Base-by-base conservation (phyloP, 257 asterid genomes). In the Knoxia roxburghii region DNA sequence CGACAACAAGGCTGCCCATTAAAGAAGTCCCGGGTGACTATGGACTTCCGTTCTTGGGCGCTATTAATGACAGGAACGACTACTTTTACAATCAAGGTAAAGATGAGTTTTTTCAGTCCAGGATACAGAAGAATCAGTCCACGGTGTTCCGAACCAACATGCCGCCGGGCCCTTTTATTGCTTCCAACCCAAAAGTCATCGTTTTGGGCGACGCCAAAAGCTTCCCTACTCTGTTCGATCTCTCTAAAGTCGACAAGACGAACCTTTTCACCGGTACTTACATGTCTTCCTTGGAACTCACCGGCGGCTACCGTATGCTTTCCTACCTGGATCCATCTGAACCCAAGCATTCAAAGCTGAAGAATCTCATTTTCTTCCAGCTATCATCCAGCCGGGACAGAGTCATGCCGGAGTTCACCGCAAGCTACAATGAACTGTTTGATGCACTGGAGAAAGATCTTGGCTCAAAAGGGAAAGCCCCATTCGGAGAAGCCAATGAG, bases 131-230 rank as follows among this genome's bases (percentile, higher is more conserved):
- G 33, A 69, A 88, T 73, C 72, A 82, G 5, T 90, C 98, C 15
- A 91, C 98, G 0, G 92, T 91, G 6, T 91, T 89, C 81, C 41
- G 83, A 15, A 74, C 89, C 13, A 91, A 91, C 74, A 91, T 91
- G 98, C 98, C 98, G 24, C 98, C 98, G 6, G 98, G 96, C 2
- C 95, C 96, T 0, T 71, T 85, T 72, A 84, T 91, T 51, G 81
- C 98, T 7, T 75, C 57, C 75, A 63, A 76, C 71, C 79, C 96
- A 0, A 91, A 86, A 75, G 98, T 91, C 79, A 75, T 89, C 69
- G 94, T 80, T 2, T 61, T 91, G 39, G 95, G 87, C 68, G 98
- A 91, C 80, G 98, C 91, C 1, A 91, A 87, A 68, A 89, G 95
- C 32, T 91, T 89, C 15, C 96, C 95, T 5, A 24, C 69, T 30